These are phyloP conservation scores for Saccharomycopsis sp. DNA, from an alignment of 805 yeast species.

Conservation along the genomic window DNA sequence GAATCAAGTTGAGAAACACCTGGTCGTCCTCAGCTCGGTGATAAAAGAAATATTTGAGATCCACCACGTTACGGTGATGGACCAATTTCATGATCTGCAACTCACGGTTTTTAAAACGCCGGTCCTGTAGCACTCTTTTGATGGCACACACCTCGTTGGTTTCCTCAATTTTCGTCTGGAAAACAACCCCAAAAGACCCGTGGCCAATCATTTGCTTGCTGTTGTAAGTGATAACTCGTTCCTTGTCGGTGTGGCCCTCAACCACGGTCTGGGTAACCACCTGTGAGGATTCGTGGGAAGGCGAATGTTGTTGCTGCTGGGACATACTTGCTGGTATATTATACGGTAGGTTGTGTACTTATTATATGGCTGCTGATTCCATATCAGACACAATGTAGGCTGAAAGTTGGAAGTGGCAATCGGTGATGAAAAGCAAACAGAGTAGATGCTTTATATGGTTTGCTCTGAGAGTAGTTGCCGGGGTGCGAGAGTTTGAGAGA, in stretches of 20 bases:
- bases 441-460: too few species aligned
- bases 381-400: too few species aligned
- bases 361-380: not conserved
- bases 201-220: constrained; percentile 92
- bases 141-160: constrained; percentile 81
- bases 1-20: constrained; percentile 78
- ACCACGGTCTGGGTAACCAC: constrained; percentile 48
- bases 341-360: not conserved
- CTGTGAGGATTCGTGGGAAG: not conserved
- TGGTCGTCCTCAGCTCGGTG: constrained; percentile 65
- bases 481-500: too few species aligned
- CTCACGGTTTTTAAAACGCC: constrained; percentile 89
- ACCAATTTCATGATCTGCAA: constrained; percentile 90
- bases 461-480: too few species aligned
- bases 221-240: constrained; percentile 61
- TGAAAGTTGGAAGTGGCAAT: too few species aligned
- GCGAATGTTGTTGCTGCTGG: not conserved
- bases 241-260: constrained; percentile 64
- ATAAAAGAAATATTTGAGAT: constrained; percentile 80
- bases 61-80: constrained; percentile 81
- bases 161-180: constrained; percentile 72
- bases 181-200: constrained; percentile 99
- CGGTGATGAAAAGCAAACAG: too few species aligned
- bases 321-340: not conserved
- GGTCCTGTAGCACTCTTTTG: constrained; percentile 94